phyloP scores from a whole-genome alignment of 371 early-diverging fungal genomes.

The Amoeboaphelidium protococcarum region DNA sequence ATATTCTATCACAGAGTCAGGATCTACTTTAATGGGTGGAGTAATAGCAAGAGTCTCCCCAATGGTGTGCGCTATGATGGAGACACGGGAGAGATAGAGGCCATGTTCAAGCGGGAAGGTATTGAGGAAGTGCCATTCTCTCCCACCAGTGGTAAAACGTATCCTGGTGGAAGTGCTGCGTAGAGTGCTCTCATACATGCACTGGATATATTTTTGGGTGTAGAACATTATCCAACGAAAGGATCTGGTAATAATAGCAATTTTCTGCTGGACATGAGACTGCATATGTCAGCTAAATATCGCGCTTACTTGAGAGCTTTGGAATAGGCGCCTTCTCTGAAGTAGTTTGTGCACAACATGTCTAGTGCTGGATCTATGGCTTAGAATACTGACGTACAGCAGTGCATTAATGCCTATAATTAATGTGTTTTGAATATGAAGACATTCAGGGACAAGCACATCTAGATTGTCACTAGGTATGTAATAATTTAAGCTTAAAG shows the following conservation, averaged over 20 bases:
- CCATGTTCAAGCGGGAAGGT: constrained; percentile 35
- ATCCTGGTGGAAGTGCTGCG: constrained; percentile 26
- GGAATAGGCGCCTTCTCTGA: constrained; percentile 17
- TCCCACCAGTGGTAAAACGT: constrained; percentile 3
- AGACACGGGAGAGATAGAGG: constrained; percentile 5
- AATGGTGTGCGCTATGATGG: constrained; percentile 73
- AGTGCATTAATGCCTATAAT: constrained; percentile 32
- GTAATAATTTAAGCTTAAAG: constrained; percentile 64
- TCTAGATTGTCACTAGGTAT: constrained; percentile 69
- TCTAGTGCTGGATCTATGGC: not conserved
- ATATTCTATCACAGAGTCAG: constrained; percentile 82
- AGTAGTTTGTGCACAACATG: constrained; percentile 8
- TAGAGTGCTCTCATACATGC: constrained; percentile 78
- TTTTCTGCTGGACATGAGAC: constrained; percentile 56
- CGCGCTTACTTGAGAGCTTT: constrained; percentile 58
- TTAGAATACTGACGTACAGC: constrained; percentile 3
- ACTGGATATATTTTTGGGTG: constrained; percentile 64
- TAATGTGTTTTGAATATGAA: constrained; percentile 45
- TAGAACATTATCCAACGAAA: constrained; percentile 52
- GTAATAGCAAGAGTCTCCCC: constrained; percentile 58
- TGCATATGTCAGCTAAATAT: constrained; percentile 69
- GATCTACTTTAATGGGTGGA: constrained; percentile 76
- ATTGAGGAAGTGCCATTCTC: constrained; percentile 36
- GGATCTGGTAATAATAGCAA: constrained; percentile 4
- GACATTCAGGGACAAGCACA: constrained; percentile 64